A percentile compares a stretch with the other conserved stretches of the same genome.
These are phyloP conservation scores for Corymbia calophylla DNA, from an alignment of 441 rosid species.

Conservation along the genomic window DNA sequence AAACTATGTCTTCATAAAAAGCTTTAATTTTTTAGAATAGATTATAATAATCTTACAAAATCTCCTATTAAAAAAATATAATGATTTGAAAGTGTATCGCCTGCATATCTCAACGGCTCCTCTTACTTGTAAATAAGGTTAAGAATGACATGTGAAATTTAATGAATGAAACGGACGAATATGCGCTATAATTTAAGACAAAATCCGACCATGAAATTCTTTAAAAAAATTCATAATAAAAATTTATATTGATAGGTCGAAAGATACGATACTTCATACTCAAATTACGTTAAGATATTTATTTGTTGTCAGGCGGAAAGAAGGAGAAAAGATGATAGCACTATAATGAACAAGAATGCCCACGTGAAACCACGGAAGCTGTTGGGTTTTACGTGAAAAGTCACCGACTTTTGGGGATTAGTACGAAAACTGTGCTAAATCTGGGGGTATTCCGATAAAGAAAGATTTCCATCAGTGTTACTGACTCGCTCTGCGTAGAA, in stretches of 20 bases:
- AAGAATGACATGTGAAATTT: not conserved
- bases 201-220: not conserved
- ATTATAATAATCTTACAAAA: rapidly evolving
- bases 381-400: not conserved
- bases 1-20: too few relatives aligned
- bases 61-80: too few relatives aligned
- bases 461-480: not conserved
- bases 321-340: not conserved
- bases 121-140: rapidly evolving
- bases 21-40: rapidly evolving
- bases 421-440: not conserved
- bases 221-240: too few relatives aligned
- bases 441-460: not conserved
- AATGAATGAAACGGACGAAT: rapidly evolving
- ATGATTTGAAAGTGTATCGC: not conserved
- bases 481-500: not conserved
- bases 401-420: not conserved
- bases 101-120: not conserved
- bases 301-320: not conserved
- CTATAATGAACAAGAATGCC: not conserved
- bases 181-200: not conserved
- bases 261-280: not conserved
- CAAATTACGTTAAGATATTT: not conserved
- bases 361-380: not conserved
- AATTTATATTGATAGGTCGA: not conserved